phyloP scores from a whole-genome alignment of 345 rosid species.

The Anastatica hierochuntica region DNA sequence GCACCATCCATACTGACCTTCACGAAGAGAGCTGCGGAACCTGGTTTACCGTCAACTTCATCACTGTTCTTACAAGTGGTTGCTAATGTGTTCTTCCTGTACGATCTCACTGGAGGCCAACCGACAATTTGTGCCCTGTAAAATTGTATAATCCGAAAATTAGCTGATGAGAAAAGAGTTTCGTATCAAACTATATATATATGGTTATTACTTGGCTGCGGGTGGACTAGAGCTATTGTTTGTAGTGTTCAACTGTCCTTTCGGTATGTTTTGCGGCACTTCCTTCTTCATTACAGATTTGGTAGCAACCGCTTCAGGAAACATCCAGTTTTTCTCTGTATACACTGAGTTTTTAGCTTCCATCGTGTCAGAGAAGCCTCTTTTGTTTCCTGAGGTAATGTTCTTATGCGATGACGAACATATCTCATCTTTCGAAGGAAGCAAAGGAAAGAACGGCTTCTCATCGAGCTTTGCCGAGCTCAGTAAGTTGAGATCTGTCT shows the following conservation, averaged over 20 bases:
- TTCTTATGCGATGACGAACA: constrained; percentile 38
- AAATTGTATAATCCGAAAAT: neutral
- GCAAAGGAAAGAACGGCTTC: constrained; percentile 72
- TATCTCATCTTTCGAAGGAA: constrained; percentile 56
- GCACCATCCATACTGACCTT: constrained; percentile 99
- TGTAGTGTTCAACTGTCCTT: constrained; percentile 29
- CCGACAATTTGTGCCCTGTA: constrained; percentile 31
- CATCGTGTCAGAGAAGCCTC: constrained; percentile 77
- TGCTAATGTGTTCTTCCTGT: constrained; percentile 46
- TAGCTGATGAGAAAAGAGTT: neutral
- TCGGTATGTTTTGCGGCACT: constrained; percentile 28
- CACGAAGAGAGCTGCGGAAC: constrained; percentile 56
- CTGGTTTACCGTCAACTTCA: constrained; percentile 81
- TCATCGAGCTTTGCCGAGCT: constrained; percentile 40
- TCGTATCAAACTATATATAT: neutral
- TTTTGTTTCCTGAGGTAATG: constrained; percentile 58
- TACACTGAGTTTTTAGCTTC: constrained; percentile 49
- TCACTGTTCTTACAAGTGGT: constrained; percentile 64
- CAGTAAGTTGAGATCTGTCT: constrained; percentile 35
- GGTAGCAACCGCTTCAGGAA: constrained; percentile 32
- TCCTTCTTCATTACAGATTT: constrained; percentile 38
- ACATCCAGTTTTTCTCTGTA: constrained; percentile 61
- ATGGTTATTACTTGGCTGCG: constrained; percentile 57
- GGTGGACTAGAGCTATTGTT: constrained; percentile 46
- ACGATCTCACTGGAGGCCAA: constrained; percentile 34